Conservation (phyloP, 2,329 filamentous ascomycete genomes). For the Fonsecaea monophora region DNA sequence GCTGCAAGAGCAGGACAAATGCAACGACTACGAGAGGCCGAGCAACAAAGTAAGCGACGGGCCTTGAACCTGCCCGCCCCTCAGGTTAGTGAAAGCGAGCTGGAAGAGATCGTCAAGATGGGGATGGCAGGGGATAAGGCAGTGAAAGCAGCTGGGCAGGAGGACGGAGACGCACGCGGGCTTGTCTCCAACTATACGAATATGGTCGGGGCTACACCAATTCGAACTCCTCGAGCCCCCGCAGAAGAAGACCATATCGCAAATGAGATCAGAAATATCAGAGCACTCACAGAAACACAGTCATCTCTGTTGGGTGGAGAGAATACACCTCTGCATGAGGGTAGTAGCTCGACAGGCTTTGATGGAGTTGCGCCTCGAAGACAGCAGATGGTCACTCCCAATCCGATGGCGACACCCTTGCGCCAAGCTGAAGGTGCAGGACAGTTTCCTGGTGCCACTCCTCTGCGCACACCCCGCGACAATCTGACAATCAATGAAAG, state of each 20-base stretch:
- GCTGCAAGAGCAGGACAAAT: slow-evolving; percentile 92
- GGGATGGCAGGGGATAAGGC: slow-evolving; percentile 90
- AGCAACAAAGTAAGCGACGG: slow-evolving; percentile 92
- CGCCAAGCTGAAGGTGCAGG: slow-evolving; percentile 66
- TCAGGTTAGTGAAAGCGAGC: slow-evolving; percentile 88
- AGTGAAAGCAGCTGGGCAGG: slow-evolving; percentile 73
- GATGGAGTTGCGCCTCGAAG: slow-evolving; percentile 81
- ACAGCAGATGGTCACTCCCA: slow-evolving; percentile 86
- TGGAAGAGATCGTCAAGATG: slow-evolving; percentile 99
- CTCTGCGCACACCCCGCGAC: slow-evolving; percentile 86
- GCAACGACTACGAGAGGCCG: slow-evolving; percentile 93
- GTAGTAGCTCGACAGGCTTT: slow-evolving; percentile 82
- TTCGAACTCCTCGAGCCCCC: slow-evolving; percentile 88
- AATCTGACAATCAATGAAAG: slow-evolving; percentile 82
- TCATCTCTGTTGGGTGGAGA: slow-evolving; percentile 93
- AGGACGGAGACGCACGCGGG: slow-evolving; percentile 83
- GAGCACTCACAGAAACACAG: slow-evolving; percentile 88
- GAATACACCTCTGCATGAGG: slow-evolving; percentile 86
- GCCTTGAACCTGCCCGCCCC: slow-evolving; percentile 83
- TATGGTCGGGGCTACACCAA: slow-evolving; percentile 81
- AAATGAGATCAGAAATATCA: slow-evolving; percentile 94
- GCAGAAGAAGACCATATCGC: slow-evolving; percentile 94
- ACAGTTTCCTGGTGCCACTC: slow-evolving; percentile 77
- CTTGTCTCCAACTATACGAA: slow-evolving; percentile 86
- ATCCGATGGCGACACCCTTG: slow-evolving; percentile 91